Base-by-base conservation (phyloP, 345 rosid genomes). In the Populus pruinosa region DNA sequence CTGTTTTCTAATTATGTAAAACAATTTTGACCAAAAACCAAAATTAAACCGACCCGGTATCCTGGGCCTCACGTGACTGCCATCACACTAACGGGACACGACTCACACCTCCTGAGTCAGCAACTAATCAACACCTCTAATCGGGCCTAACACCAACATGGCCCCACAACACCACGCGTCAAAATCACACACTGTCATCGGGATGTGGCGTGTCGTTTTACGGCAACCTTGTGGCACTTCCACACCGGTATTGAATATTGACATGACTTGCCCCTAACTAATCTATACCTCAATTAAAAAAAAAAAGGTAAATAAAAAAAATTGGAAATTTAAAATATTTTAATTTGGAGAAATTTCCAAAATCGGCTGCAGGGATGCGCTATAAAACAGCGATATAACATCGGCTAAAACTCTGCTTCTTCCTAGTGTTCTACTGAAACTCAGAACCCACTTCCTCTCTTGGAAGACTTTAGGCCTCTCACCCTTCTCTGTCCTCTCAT, bases 61-160 rank as follows among this genome's bases (percentile, higher is more conserved):
- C 95, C 88, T 87, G 96, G 91, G 89, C 78, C 85, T 90, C 97
- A 92, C 93, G 92, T 94, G 95, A 86, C 84, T 35, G 65, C 70
- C 71, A 64, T 71, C 78, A 67, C 79, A 56, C 10, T 33, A 43
- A 43, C 36, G 29, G 67, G 65, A n/a, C 67, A 5, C 9, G 25
- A 59, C 55, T 74, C 82, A 64, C 80, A 29, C 70, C 13, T 10
- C 69, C 23, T 56, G 62, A 73, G 47, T 73, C 70, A 67, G 77
- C 81, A 49, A 4, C 38, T 55, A 39, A 67, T 67, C 36, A 78
- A 65, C 49, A 43, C 70, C 73, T 64, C 56, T n/a, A 13, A 35
- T 12, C 38, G 31, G 62, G 75, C 74, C 75, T 53, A 14, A 0
- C 4, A 70, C 23, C 0, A 18, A 21, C 21, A 29, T 62, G 79